Evolutionary conservation across 441 rosid genomes (phyloP), one percentile per base, ranked within the genome.

Genomic region (Gossypium davidsonii): DNA sequence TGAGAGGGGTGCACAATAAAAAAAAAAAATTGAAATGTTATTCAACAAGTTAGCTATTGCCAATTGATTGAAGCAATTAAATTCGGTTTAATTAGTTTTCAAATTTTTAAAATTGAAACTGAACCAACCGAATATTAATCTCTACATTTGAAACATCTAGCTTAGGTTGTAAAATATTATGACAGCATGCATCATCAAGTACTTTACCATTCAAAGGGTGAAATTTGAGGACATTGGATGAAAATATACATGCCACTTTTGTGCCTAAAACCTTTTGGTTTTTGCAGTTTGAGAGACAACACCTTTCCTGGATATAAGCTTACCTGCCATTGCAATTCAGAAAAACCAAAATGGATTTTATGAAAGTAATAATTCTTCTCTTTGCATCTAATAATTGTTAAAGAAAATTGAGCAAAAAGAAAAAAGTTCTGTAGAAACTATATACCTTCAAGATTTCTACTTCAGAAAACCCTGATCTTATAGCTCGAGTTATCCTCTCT

Each of bases 191-290:
- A 9, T 6, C 20, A 14, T 6, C 21, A 10, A 26, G 8, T 14
- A 9, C 7, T 59, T 34, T 85, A 87, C 90, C 89, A 87, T 73
- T 87, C 86, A n/a, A 85, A 81, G 17, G 82, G 71, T 12, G 91
- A 87, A 70, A 87, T 79, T 39, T 79, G 83, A 70, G 89, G 87
- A 64, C 89, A 87, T 37, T 87, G 86, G 42, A 87, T 21, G 73
- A 74, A 82, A 52, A 82, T 77, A 25, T 83, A 80, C 89, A 83
- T 85, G 31, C 91, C 89, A 70, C 87, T 79, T 78, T 77, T 73
- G 85, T 85, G 74, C 60, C 57, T 77, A 71, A 87, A 85, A 48
- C 86, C 84, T 71, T 76, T 55, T 0, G 89, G 87, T 73, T 87
- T 87, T 26, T 42, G 52, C 72, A 85, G 65, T 49, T 73, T 72